phyloP scores from a whole-genome alignment of 2,329 filamentous ascomycete species.

The Elsinoe fawcettii region DNA sequence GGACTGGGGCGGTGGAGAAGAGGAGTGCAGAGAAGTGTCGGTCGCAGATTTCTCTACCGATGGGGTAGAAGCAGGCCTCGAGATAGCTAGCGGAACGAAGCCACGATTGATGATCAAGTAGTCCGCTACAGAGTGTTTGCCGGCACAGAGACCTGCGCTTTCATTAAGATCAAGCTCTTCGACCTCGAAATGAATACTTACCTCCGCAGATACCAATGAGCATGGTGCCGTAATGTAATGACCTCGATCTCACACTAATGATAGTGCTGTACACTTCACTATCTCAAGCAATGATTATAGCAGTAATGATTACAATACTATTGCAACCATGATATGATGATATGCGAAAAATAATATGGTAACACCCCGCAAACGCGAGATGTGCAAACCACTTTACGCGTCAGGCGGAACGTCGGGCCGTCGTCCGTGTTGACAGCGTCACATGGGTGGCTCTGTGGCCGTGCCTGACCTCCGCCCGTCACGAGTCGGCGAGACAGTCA shows the following conservation, averaged over 20 bases:
- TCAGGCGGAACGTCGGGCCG: neutral
- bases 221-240: conserved; percentile 40
- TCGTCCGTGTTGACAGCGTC: neutral
- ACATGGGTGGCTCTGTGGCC: neutral
- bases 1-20: conserved; percentile 24
- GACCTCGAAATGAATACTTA: conserved; percentile 30
- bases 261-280: neutral
- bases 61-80: conserved; percentile 31
- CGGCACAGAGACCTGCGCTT: conserved; percentile 73
- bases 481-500: neutral
- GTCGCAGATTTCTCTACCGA: conserved; percentile 37
- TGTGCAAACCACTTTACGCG: neutral
- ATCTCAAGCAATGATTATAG: neutral
- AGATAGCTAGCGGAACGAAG: conserved; percentile 66
- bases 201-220: conserved; percentile 70
- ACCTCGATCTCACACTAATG: too few species aligned
- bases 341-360: neutral
- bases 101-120: conserved; percentile 79
- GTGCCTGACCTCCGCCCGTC: neutral
- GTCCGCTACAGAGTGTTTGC: conserved; percentile 81
- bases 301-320: neutral
- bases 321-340: neutral
- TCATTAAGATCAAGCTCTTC: neutral
- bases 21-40: conserved; percentile 26
- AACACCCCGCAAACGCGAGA: neutral